These are phyloP conservation scores for Penicillium desertorum DNA, from an alignment of 495 filamentous ascomycete species.

Conservation along the genomic window DNA sequence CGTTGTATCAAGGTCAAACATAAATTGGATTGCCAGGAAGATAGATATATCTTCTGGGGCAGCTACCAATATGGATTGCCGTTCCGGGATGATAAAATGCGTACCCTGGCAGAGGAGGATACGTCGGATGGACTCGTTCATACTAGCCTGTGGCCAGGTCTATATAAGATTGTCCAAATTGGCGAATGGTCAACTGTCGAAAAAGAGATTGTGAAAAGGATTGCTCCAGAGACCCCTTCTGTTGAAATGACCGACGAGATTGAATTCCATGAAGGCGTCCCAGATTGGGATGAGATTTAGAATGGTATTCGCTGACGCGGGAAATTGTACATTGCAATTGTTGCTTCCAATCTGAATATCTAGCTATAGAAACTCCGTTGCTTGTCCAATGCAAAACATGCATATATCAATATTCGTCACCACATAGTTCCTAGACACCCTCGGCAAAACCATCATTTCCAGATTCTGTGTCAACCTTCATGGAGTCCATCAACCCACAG, in stretches of 20 bases:
- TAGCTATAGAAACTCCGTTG: conserved; percentile 3
- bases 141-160: conserved; percentile 15
- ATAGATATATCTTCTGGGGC: conserved; percentile 18
- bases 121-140: background rate
- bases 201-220: conserved; percentile 14
- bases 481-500: conserved; percentile 58
- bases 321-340: background rate
- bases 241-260: background rate
- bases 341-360: conserved; percentile 10
- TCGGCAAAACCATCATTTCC: conserved; percentile 51
- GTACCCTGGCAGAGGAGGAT: background rate
- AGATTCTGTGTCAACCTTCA: conserved; percentile 56
- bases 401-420: background rate
- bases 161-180: conserved; percentile 1
- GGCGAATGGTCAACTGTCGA: conserved; percentile 5
- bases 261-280: background rate
- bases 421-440: conserved; percentile 28
- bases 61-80: conserved; percentile 6
- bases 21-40: conserved; percentile 23
- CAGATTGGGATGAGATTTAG: background rate
- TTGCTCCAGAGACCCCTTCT: background rate
- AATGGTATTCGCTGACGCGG: background rate
- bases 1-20: conserved; percentile 22
- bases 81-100: conserved; percentile 13
- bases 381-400: background rate